These are phyloP conservation scores for Paraurostyla sp. DNA, from an alignment of 73 alveolate genomes.

Conservation along the genomic window DNA sequence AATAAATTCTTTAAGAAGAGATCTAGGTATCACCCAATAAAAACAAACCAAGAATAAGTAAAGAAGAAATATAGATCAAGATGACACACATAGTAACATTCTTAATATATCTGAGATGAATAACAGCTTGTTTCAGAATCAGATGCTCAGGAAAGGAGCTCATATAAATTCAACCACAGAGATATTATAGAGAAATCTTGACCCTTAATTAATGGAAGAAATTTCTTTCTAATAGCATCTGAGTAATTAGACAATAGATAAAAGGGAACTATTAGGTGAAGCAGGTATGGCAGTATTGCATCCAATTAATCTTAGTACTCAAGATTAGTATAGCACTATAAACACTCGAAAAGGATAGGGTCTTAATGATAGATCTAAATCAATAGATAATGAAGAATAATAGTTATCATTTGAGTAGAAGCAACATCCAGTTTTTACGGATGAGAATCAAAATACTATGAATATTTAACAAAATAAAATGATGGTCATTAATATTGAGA, in stretches of 20 bases:
- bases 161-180: too few species aligned
- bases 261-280: too few species aligned
- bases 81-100: too few species aligned
- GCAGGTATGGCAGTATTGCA: background rate
- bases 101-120: too few species aligned
- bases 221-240: background rate
- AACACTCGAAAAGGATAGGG: background rate
- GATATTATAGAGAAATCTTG: background rate
- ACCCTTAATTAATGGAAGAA: background rate
- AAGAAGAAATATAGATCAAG: too few species aligned
- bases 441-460: background rate
- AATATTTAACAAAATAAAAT: background rate
- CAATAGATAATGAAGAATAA: too few species aligned
- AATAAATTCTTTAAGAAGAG: background rate
- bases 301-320: background rate
- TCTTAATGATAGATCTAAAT: too few species aligned
- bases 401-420: too few species aligned
- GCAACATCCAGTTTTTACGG: background rate
- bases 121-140: background rate
- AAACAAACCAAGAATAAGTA: background rate
- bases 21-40: background rate
- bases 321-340: constrained; percentile 10
- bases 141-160: too few species aligned
- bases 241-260: background rate
- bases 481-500: background rate